phyloP scores from a whole-genome alignment of 306 rosid species.

The Abrus precatorius region DNA sequence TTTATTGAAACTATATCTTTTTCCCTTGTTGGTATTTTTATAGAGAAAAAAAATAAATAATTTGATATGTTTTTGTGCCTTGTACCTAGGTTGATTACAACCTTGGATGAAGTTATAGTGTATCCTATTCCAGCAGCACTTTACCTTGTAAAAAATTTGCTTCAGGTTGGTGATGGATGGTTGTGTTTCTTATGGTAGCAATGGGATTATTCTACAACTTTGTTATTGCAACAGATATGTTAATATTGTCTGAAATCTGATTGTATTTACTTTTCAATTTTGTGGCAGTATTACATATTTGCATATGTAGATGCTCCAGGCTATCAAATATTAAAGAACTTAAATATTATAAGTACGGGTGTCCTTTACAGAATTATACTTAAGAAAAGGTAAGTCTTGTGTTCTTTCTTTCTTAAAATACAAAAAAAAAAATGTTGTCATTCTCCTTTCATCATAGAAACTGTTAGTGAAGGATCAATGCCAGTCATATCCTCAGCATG shows the following conservation, averaged over 20 bases:
- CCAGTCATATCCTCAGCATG: not conserved
- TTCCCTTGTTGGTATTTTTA: slow-evolving; percentile 11
- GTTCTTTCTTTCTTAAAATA: slow-evolving; percentile 9
- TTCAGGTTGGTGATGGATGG: slow-evolving; percentile 74
- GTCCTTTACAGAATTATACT: slow-evolving; percentile 91
- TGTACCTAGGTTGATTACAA: slow-evolving; percentile 78
- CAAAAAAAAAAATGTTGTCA: not conserved
- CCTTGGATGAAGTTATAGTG: slow-evolving; percentile 85
- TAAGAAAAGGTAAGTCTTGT: slow-evolving; percentile 69
- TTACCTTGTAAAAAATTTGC: slow-evolving; percentile 92
- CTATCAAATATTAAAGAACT: slow-evolving; percentile 92
- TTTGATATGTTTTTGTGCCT: slow-evolving; percentile 29
- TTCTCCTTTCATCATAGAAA: slow-evolving; percentile 41
- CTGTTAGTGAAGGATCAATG: slow-evolving; percentile 26
- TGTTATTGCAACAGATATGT: slow-evolving; percentile 27
- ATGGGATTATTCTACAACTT: slow-evolving; percentile 8
- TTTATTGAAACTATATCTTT: slow-evolving; percentile 11
- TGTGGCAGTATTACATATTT: slow-evolving; percentile 91
- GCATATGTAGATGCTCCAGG: slow-evolving; percentile 98
- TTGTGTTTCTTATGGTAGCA: slow-evolving; percentile 21
- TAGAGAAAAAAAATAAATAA: slow-evolving; percentile 28
- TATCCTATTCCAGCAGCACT: slow-evolving; percentile 95
- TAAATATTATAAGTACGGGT: slow-evolving; percentile 93
- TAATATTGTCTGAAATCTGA: slow-evolving; percentile 45
- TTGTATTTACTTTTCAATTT: slow-evolving; percentile 45